Evolutionary conservation across 441 rosid species (phyloP), one percentile per base, ranked within the genome.

Genomic region (Flueggea neowawraea): DNA sequence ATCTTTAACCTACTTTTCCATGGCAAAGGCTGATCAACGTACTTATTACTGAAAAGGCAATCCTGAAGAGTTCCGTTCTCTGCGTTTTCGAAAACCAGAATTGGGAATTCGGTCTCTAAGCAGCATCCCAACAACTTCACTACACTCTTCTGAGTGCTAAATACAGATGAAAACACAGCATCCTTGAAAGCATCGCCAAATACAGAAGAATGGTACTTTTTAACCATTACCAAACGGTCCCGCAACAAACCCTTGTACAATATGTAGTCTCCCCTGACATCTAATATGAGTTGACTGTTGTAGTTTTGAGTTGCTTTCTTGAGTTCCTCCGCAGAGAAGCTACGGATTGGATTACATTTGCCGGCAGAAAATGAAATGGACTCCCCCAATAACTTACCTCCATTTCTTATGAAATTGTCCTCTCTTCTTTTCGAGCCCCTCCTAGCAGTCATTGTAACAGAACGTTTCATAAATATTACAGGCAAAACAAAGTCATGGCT

Each of bases 281-380:
- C n/a, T n/a, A n/a, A n/a, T n/a, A n/a, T n/a, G 60, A 31, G 60
- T 63, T 55, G 14, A 50, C 5, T 16, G 61, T 67, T 33, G 60
- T 65, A 76, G 28, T 67, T 66, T 10, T 83, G 48, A 4, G 80
- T 78, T 6, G 81, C 81, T 65, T 49, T 56, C 6, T 43, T 51
- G 59, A 74, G 61, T 5, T 76, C 73, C 8, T 77, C 57, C 13
- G 68, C 36, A 31, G 84, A 63, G 72, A 68, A 82, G 50, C 54
- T 17, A 52, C 74, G 73, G 4, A 76, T 70, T 4, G 78, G 80
- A 59, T 79, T 72, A 52, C 64, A 67, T 57, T 68, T 70, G 6
- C 82, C 74, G 57, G 76, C 50, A 54, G 54, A 79, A 12, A 69
- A 61, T 31, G 77, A 57, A 61, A 79, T 68, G 16, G 73, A 63